Conservation (phyloP, 495 filamentous ascomycete species). For the Venustampulla echinocandica region DNA sequence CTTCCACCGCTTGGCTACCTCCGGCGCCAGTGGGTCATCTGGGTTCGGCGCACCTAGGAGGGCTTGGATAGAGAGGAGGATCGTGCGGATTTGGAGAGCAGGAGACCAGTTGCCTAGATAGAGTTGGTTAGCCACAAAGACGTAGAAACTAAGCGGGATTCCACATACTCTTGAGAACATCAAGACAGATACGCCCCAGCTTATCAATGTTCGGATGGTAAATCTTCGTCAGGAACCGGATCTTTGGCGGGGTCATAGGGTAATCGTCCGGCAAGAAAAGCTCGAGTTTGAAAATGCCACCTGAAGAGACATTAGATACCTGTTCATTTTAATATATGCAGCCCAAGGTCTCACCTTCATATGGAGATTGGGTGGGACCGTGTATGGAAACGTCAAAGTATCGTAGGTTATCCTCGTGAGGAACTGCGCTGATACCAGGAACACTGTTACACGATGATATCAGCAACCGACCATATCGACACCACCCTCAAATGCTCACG, state of each 20-base stretch:
- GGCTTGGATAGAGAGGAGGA: slow-evolving; percentile 94
- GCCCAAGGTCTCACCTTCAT: slow-evolving; percentile 59
- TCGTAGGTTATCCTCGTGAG: slow-evolving; percentile 96
- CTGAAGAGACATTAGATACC: slow-evolving; percentile 34
- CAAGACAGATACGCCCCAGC: slow-evolving; percentile 90
- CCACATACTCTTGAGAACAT: slow-evolving; percentile 89
- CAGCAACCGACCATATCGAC: not conserved
- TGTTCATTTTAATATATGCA: not conserved
- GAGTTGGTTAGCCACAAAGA: not conserved
- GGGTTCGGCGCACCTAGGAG: slow-evolving; percentile 94
- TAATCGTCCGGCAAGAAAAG: slow-evolving; percentile 99
- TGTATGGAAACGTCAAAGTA: slow-evolving; percentile 98
- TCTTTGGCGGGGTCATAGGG: slow-evolving; percentile 97
- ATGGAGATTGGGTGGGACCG: slow-evolving; percentile 88
- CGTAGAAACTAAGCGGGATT: not conserved
- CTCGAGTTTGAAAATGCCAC: slow-evolving; percentile 93
- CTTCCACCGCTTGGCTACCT: slow-evolving; percentile 97
- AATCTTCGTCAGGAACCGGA: slow-evolving; percentile 97
- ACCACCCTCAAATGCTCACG: slow-evolving; percentile 48
- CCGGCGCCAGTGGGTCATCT: slow-evolving; percentile 91
- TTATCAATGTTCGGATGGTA: slow-evolving; percentile 99
- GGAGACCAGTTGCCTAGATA: slow-evolving; percentile 92
- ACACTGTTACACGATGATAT: slow-evolving; percentile 59
- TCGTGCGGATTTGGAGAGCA: slow-evolving; percentile 94
- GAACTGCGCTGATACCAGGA: slow-evolving; percentile 90